Base-by-base conservation (phyloP, 345 rosid genomes). In the Turritis glabra region DNA sequence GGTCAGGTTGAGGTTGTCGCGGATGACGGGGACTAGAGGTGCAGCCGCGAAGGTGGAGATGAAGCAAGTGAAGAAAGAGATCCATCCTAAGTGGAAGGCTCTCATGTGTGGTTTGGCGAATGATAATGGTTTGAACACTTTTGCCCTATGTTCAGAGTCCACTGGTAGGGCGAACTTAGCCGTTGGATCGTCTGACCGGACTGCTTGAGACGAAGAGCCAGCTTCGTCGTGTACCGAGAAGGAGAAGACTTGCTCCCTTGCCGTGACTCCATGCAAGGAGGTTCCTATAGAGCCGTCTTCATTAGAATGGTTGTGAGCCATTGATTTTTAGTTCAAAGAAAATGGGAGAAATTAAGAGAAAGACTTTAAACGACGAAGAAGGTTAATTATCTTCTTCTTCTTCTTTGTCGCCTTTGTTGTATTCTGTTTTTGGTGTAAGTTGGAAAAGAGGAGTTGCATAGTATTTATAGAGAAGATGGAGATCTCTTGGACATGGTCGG, bases 31-130 rank as follows among this genome's bases (percentile, higher is more conserved):
- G 38, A 90, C 87, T 1, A 90, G 85, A 2, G 98, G 98, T 15
- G 96, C 93, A 0, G 98, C 98, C 0, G 97, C 97, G 8, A 93
- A 90, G 3, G 96, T 93, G 21, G 98, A 93, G 64, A 93, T 83
- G 70, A 93, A 90, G 80, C 90, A 89, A 48, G 90, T 85, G 87
- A 84, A 90, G 85, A 93, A 93, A 53, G 98, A 93, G 71, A 90
- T 77, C 98, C 97, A 89, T 15, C 93, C 89, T 29, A 90, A 83
- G 71, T 89, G 98, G 73, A 93, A 90, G 1, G 96, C 87, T 75
- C 90, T 75, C 98, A 90, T 90, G 80, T 90, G 96, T 53, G 98
- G 98, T 35, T 86, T 84, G 0, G 92, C 89, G 0, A 89, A 73
- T 14, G 98, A 93, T 48, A 88, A 77, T 21, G 82, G 63, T 74